Percentiles rank a stretch among this genome's conserved stretches.
These are phyloP conservation scores for Pichia nanzhaoensis DNA, from an alignment of 805 yeast species.

Conservation along the genomic window DNA sequence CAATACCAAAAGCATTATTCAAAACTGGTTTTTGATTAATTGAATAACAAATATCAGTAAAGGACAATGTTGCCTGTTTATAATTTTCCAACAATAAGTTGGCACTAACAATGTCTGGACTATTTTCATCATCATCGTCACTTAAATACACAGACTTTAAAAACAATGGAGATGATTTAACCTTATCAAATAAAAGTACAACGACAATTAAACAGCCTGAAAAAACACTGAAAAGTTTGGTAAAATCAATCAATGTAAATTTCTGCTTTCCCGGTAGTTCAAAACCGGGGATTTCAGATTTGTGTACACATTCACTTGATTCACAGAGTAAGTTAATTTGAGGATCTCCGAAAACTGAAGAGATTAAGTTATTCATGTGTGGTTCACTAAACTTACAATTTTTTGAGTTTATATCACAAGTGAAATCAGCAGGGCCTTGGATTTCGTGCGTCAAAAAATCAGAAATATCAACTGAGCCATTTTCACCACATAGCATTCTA, in stretches of 20 bases:
- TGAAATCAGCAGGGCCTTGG: conserved; percentile 87
- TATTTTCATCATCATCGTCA: conserved; percentile 27
- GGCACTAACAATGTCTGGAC: conserved; percentile 31
- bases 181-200: conserved; percentile 39
- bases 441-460: conserved; percentile 89
- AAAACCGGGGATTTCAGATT: conserved; percentile 90
- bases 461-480: conserved; percentile 89
- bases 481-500: conserved; percentile 87
- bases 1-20: conserved; percentile 63
- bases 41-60: conserved; percentile 62
- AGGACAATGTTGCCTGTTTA: conserved; percentile 66
- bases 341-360: conserved; percentile 92
- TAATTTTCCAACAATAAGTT: conserved; percentile 40
- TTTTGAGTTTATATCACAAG: conserved; percentile 59
- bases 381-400: conserved; percentile 87
- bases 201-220: conserved; percentile 37
- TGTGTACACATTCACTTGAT: conserved; percentile 89
- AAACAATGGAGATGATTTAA: conserved; percentile 59
- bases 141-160: conserved; percentile 25
- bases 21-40: conserved; percentile 51
- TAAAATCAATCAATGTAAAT: conserved; percentile 40
- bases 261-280: conserved; percentile 50
- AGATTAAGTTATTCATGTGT: conserved; percentile 87
- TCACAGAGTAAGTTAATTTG: conserved; percentile 72
- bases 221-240: conserved; percentile 40